Base-by-base conservation (phyloP, 176 grass and related monocot species). In the Rhynchospora breviuscula region DNA sequence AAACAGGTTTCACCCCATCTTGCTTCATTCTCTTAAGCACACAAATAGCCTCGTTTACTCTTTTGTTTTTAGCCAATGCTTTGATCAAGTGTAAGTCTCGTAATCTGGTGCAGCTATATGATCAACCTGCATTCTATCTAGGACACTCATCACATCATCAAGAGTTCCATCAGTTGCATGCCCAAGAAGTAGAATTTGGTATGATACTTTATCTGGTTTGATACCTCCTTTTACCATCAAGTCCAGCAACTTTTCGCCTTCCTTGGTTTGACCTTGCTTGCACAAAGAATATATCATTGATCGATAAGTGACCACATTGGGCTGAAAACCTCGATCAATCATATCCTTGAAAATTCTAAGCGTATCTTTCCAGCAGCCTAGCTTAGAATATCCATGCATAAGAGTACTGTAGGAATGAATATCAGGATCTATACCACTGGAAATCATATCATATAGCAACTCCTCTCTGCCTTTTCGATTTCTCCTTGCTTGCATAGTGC, bases 1-100 rank as follows among this genome's bases (percentile, higher is more conserved):
- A 88, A 86, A 93, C 89, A 49, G 91, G 89, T 11, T 49, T 75
- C 53, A 96, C 17, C 44, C 87, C 85, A 29, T 87, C 78, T 25
- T 29, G 81, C 83, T 92, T 82, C 93, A 91, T 93, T 33, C 89
- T 89, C 80, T 91, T 87, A 65, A 93, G 86, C 25, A 91, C 85
- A 0, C 64, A 78, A 43, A 66, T 67, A 3, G 91, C 91, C 63
- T 88, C 83, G 69, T 81, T 31, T 6, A 93, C 75, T 76, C 56
- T 91, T 78, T 43, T 89, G 45, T 67, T 85, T 31, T 89, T 85
- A 31, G 87, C 92, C 67, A 90, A 84, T 44, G 84, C 91, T 56
- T 84, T 91, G 86, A 96, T 87, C 60, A 96, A 91, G 93, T 92
- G 82, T 95, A 95, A 48, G 93, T 89, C 51, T 90, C 59, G 61